phyloP scores from a whole-genome alignment of 2,329 filamentous ascomycete genomes.

The Xylaria sp. region DNA sequence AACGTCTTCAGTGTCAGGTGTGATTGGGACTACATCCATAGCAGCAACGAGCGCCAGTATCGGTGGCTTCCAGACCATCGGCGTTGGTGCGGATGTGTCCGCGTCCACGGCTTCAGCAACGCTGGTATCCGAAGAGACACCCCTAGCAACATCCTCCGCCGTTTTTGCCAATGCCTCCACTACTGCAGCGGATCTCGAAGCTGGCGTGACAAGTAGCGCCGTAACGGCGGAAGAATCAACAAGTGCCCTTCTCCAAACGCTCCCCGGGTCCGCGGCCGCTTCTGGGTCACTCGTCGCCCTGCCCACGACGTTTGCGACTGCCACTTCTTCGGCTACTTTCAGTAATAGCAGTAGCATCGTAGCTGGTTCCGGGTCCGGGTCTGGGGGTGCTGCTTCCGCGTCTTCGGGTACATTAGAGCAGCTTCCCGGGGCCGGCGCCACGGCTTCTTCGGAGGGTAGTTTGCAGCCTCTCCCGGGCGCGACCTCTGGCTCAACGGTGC shows the following conservation, averaged over 20 bases:
- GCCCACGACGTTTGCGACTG: slow-evolving; percentile 9
- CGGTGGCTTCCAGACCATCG: slow-evolving; percentile 30
- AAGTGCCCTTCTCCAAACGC: slow-evolving; percentile 7
- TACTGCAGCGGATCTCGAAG: neutral
- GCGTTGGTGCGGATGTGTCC: slow-evolving; percentile 1
- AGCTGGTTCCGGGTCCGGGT: neutral
- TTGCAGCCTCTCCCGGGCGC: slow-evolving; percentile 8
- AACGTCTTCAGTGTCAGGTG: too few relatives aligned
- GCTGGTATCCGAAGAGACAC: slow-evolving; percentile 14
- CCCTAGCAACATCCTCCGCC: slow-evolving; percentile 15
- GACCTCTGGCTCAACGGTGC: neutral
- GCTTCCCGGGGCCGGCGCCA: neutral
- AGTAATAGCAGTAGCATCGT: neutral
- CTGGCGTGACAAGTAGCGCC: neutral
- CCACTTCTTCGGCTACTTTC: neutral
- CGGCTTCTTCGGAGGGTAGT: neutral
- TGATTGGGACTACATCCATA: too few relatives aligned
- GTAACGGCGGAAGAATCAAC: neutral
- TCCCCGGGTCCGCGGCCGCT: slow-evolving; percentile 12
- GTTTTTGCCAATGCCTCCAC: neutral
- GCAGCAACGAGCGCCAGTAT: slow-evolving; percentile 12
- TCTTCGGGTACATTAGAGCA: neutral
- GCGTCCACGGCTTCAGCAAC: slow-evolving; percentile 6
- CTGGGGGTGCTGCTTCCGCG: neutral
- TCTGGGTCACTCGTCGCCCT: slow-evolving; percentile 12